Base-by-base conservation (phyloP, 192 early-diverging fungal genomes). In the Mortierella claussenii region DNA sequence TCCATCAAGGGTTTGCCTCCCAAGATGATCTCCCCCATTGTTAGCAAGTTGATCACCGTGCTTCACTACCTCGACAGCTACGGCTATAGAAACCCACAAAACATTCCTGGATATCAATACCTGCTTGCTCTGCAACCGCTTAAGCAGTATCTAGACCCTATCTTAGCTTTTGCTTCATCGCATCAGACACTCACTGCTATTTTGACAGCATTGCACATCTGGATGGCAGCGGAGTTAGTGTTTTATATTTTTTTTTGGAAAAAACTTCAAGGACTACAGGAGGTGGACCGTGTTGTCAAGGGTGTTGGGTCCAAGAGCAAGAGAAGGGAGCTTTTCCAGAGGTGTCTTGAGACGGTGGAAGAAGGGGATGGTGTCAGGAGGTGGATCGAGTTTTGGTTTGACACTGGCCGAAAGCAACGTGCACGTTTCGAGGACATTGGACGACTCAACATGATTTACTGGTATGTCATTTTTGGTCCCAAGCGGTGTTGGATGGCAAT, bases 351-450 rank as follows among this genome's bases (percentile, higher is more conserved):
- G 48, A 73, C 69, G 17, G 40, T 67, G 5, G 53, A 54, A 4
- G 47, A 46, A 2, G 65, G 73, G 0, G 73, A 66, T 4, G 65
- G 64, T 0, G 64, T 55, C 12, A 66, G 56, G 40, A 50, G 42
- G 20, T 76, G 73, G 73, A 47, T 51, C 33, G 73, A 76, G 32
- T 60, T 51, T 15, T 76, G 73, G 73, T 76, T 76, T 36, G 73
- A 76, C 37, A 76, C 73, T 10, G 59, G 73, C 11, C 42, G 73
- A 12, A 67, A 61, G 21, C 50, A 55, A 15, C 73, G 64, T 0
- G 57, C 64, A 0, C 52, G 59, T 23, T 56, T 61, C 52, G 63
- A 66, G 32, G 50, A 76, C 15, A 55, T 76, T 37, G 59, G 64
- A 10, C 54, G 73, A 5, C 57, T 50, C 23, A 76, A 76, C 40